Evolutionary conservation across 495 filamentous ascomycete species (phyloP).

Genomic region (Sabuloglossum arenarium): DNA sequence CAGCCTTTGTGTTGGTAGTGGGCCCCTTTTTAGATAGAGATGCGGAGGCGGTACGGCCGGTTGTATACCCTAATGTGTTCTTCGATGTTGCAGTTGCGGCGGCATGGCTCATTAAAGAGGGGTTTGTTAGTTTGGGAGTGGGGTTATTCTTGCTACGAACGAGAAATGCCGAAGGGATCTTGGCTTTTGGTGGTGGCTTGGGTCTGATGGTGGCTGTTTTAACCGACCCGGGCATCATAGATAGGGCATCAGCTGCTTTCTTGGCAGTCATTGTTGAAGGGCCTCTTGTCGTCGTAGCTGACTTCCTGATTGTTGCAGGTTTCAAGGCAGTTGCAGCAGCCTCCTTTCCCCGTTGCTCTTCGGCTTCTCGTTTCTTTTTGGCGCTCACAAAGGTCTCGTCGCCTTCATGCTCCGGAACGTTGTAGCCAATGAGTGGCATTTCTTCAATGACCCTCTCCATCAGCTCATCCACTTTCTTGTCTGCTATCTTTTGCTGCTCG

Average conservation of each 20-base stretch:
- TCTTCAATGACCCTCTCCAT: conserved; percentile 23
- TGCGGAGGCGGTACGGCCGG: conserved; percentile 42
- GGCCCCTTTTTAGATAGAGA: conserved; percentile 16
- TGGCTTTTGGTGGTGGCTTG: conserved; percentile 18
- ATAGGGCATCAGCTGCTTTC: conserved; percentile 34
- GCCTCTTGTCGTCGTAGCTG: neutral
- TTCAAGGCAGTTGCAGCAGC: conserved; percentile 1
- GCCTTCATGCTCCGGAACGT: conserved; percentile 8
- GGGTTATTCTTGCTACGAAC: conserved; percentile 21
- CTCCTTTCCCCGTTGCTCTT: conserved; percentile 13
- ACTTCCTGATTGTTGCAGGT: conserved; percentile 2
- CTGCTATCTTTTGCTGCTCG: conserved; percentile 27
- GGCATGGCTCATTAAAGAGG: conserved; percentile 33
- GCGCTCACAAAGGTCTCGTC: neutral
- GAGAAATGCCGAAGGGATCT: conserved; percentile 17
- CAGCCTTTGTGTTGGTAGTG: neutral
- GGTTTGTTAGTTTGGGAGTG: conserved; percentile 20
- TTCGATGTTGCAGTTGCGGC: conserved; percentile 45
- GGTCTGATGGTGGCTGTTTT: conserved; percentile 13
- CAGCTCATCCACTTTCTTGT: conserved; percentile 35
- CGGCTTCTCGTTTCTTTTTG: conserved; percentile 3
- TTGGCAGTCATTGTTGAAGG: conserved; percentile 28
- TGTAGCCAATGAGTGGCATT: conserved; percentile 5
- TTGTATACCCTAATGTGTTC: conserved; percentile 62
- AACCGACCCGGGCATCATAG: conserved; percentile 14